Evolutionary conservation across 352 stramenopile genomes (phyloP), one percentile per base, ranked within the genome.

Genomic region (Globisporangium uncinulatum): DNA sequence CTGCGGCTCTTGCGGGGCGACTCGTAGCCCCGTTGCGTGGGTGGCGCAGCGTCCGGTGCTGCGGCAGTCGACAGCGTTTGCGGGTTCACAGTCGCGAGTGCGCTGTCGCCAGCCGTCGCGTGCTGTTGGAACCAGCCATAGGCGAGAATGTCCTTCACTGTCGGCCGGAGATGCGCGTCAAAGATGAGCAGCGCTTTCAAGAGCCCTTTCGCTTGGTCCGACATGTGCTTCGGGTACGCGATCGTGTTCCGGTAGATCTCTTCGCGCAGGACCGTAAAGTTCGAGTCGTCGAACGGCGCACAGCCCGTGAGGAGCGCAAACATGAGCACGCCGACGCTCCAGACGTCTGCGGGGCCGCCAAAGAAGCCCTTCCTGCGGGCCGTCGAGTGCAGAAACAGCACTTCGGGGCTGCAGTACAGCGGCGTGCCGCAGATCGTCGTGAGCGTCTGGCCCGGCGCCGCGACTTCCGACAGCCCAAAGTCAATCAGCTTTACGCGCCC

Each of bases 401-500:
- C 74, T 51, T 93, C 83, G 7, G 83, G 83, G 29, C 76, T 87
- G 71, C 83, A 93, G 64, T 93, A 93, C 51, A 93, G 59, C 13
- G 83, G 83, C 51, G 83, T 93, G 45, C 83, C 83, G 52, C 83
- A 93, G 50, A 91, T 83, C 24, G 83, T 88, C 45, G 75, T 75
- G 37, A 93, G 70, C 21, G 60, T 73, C 43, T 94, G 70, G 20
- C 83, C 83, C 7, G 83, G 74, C 39, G 70, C 71, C 37, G 87
- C 89, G 49, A 94, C 73, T 54, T 96, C 95, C 0, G 91, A 97
- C 8, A 98, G 74, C 41, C 94, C 94, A 85, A 98, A 98, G 73
- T 98, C 92, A 72, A 98, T 98, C 49, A 98, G 82, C 78, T 98
- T 98, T 50, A 98, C 83, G 54, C 92, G 82, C 48, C 90, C 74